Evolutionary conservation across 345 rosid genomes (phyloP).

Genomic region (Lumnitzera racemosa): DNA sequence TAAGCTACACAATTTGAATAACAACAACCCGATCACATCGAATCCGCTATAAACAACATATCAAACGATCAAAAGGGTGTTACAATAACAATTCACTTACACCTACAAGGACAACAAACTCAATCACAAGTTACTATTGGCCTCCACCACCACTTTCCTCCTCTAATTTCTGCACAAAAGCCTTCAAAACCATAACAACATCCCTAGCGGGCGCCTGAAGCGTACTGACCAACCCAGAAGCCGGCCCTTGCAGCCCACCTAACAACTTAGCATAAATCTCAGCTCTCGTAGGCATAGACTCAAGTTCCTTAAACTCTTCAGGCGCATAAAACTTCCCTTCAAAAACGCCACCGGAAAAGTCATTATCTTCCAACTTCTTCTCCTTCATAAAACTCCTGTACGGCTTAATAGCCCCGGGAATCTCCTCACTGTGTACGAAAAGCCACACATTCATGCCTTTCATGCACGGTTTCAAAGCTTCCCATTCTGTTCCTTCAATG

Average conservation of each 20-base stretch:
- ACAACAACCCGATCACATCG: no score
- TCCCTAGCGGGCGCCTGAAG: conserved; percentile 89
- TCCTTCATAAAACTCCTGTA: conserved; percentile 74
- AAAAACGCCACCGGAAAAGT: conserved; percentile 81
- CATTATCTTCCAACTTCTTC: conserved; percentile 60
- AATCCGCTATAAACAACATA: no score
- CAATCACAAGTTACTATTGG: conserved; percentile 20
- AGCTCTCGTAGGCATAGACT: conserved; percentile 76
- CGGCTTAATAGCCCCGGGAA: conserved; percentile 77
- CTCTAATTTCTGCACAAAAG: conserved; percentile 85
- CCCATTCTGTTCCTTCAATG: conserved; percentile 82
- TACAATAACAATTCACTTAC: background rate
- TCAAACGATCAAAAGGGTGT: background rate
- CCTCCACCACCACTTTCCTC: conserved; percentile 45
- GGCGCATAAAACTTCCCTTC: conserved; percentile 91
- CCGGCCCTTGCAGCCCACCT: conserved; percentile 77
- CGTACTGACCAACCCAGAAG: conserved; percentile 65
- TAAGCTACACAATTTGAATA: no score
- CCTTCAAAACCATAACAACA: conserved; percentile 69
- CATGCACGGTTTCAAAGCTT: conserved; percentile 85
- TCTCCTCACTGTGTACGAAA: conserved; percentile 84
- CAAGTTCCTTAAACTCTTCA: conserved; percentile 56
- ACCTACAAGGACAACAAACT: conserved; percentile 7
- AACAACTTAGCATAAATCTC: conserved; percentile 82
- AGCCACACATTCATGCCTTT: conserved; percentile 96